Percentiles rank a stretch among this genome's conserved stretches.
phyloP scores from a whole-genome alignment of 148 eudicot species.

The Suaeda aralocaspica region DNA sequence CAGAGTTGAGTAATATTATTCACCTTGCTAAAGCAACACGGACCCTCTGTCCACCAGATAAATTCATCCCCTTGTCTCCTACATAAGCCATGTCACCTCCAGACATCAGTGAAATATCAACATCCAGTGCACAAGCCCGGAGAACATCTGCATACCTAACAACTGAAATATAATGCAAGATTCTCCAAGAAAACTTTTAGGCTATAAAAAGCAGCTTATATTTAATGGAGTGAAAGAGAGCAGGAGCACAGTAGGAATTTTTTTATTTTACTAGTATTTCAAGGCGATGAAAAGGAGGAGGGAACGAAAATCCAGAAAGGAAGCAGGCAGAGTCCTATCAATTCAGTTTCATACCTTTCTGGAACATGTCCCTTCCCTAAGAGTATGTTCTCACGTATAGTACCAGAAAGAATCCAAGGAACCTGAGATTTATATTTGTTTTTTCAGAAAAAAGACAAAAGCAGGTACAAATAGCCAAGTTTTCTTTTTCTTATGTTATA shows the following conservation, averaged over 20 bases:
- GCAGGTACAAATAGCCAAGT: not conserved
- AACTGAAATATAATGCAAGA: not conserved
- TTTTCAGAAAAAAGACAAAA: slow-evolving; percentile 16
- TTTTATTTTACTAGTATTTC: not conserved
- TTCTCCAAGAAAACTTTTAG: not conserved
- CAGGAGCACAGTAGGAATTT: slow-evolving; percentile 4
- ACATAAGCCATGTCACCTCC: slow-evolving; percentile 81
- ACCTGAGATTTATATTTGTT: slow-evolving; percentile 41
- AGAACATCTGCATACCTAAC: slow-evolving; percentile 67
- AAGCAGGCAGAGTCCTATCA: slow-evolving; percentile 8
- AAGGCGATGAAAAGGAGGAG: slow-evolving; percentile 1
- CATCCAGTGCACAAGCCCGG: slow-evolving; percentile 71
- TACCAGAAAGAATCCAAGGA: slow-evolving; percentile 95
- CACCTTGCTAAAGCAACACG: slow-evolving; percentile 95
- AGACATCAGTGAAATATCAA: slow-evolving; percentile 70
- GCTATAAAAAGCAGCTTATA: no score
- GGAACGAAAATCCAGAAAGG: not conserved
- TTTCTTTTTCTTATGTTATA: slow-evolving; percentile 11
- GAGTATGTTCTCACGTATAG: slow-evolving; percentile 76
- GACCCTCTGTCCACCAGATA: slow-evolving; percentile 96
- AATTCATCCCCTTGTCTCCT: slow-evolving; percentile 83
- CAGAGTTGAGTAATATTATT: slow-evolving; percentile 1
- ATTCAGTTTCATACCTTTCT: slow-evolving; percentile 42
- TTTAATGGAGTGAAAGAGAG: not conserved
- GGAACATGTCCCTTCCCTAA: slow-evolving; percentile 67